phyloP scores from a whole-genome alignment of 768 basidiomycete genomes.

The Hysterangium stoloniferum region DNA sequence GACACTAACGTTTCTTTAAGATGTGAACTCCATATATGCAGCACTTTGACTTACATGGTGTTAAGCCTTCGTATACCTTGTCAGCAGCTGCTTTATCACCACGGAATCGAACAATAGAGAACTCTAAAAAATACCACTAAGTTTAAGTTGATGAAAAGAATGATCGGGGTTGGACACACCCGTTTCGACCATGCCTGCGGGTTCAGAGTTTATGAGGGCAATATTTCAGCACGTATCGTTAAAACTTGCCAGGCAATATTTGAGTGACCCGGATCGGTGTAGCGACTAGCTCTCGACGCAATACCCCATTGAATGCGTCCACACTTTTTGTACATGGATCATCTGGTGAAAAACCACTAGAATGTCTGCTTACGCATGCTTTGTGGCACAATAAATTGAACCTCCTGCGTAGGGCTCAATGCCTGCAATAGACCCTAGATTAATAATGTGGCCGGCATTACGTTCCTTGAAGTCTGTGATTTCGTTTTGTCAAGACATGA shows the following conservation, averaged over 20 bases:
- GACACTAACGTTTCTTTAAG: conserved; percentile 41
- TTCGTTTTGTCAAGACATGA: conserved; percentile 10
- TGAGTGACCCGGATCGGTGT: conserved; percentile 92
- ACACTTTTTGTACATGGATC: conserved; percentile 34
- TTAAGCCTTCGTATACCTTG: conserved; percentile 84
- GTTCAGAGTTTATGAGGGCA: no score
- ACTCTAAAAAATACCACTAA: conserved; percentile 40
- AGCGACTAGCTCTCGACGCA: conserved; percentile 83
- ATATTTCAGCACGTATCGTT: conserved; percentile 20
- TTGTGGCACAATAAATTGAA: conserved; percentile 88
- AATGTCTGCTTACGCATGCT: conserved; percentile 40
- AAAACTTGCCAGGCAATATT: conserved; percentile 72
- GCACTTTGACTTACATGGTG: conserved; percentile 57
- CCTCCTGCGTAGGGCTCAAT: conserved; percentile 85
- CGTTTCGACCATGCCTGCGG: conserved; percentile 77
- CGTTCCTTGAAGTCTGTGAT: conserved; percentile 65
- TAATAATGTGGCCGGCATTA: conserved; percentile 84
- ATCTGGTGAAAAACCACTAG: neutral
- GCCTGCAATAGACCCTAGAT: conserved; percentile 90
- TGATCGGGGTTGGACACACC: conserved; percentile 11
- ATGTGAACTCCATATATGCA: neutral
- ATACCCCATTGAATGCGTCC: conserved; percentile 72
- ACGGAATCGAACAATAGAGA: conserved; percentile 83
- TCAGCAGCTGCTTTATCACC: conserved; percentile 79
- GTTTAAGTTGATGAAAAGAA: neutral